Evolutionary conservation across 495 filamentous ascomycete species (phyloP), one percentile per base, ranked within the genome.

Genomic region (Lasiosphaeriaceae sp.): DNA sequence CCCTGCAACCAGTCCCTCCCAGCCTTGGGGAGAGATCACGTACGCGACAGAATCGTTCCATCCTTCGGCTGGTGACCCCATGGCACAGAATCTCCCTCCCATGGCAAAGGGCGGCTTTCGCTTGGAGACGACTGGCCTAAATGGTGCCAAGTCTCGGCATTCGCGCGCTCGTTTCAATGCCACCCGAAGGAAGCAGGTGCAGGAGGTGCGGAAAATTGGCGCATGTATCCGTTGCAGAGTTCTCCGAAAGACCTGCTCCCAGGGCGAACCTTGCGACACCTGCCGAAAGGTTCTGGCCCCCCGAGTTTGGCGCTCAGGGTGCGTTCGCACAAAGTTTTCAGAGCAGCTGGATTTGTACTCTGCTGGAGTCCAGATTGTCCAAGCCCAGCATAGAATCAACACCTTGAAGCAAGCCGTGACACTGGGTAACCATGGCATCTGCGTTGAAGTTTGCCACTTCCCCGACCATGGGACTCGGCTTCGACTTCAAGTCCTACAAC

Each of bases 211-310:
- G 23, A 90, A 90, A 63, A 79, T 83, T 23, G 90, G 90, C 20
- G 90, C 90, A 14, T 96, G 90, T 63, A 90, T 92, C 52, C 83
- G 90, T 46, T 96, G 90, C 71, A 82, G 89, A 2, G 91, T 96
- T 75, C 74, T 96, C 11, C 88, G 90, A 65, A 96, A 96, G 71
- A 87, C 88, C 1, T 96, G 90, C 64, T 92, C 89, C 3, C 83
- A 83, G 14, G 89, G 87, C 24, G 86, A 77, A n/a, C 90, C 90
- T 3, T 96, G 90, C 64, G 83, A 78, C 20, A 88, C 89, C n/a
- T 96, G 90, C 57, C 76, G 79, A 24, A 88, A 86, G 60, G 87
- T 94, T 3, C 80, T 90, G 55, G 85, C 83, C 41, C 89, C 90
- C 2, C 81, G 90, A 22, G 71, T 94, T 2, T 96, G 90, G 90